Conservation (phyloP, 495 filamentous ascomycete genomes). For the Hyaloscypha hepaticicola region DNA sequence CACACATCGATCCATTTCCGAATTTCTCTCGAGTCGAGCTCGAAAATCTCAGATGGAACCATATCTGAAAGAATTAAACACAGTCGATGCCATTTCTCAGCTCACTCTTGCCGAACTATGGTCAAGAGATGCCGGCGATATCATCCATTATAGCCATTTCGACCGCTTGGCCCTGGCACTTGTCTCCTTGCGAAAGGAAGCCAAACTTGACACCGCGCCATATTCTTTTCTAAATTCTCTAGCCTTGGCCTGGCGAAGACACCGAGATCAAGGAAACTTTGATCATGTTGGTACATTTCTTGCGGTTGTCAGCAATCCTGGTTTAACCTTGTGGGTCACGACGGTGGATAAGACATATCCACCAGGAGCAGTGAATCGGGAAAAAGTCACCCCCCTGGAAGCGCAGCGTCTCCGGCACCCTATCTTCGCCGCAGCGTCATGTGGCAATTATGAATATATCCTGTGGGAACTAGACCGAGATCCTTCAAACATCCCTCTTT, state of each 20-base stretch:
- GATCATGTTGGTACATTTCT: not conserved
- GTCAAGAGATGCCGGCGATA: not conserved
- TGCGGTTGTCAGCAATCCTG: not conserved
- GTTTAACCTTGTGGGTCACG: too few relatives aligned
- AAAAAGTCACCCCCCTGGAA: too few relatives aligned
- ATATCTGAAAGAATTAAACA: slow-evolving; percentile 15
- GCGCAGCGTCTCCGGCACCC: not conserved
- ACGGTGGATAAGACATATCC: too few relatives aligned
- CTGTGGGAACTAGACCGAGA: not conserved
- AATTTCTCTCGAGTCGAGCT: slow-evolving; percentile 27
- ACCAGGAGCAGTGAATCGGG: too few relatives aligned
- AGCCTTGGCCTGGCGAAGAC: not conserved
- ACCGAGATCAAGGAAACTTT: not conserved
- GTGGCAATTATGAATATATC: not conserved
- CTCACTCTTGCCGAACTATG: slow-evolving; percentile 16
- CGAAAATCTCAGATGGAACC: slow-evolving; percentile 2
- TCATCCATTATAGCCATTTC: not conserved
- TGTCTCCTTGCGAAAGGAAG: not conserved
- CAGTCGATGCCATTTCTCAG: slow-evolving; percentile 27
- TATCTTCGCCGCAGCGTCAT: not conserved
- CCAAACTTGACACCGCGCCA: not conserved
- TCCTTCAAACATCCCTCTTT: not conserved
- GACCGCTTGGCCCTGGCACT: not conserved
- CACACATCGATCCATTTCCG: slow-evolving; percentile 30
- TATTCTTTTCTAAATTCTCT: not conserved